Evolutionary conservation across 1,139 yeast species (phyloP), one percentile per base, ranked within the genome.

Genomic region (Lodderomyces jiufengensis): DNA sequence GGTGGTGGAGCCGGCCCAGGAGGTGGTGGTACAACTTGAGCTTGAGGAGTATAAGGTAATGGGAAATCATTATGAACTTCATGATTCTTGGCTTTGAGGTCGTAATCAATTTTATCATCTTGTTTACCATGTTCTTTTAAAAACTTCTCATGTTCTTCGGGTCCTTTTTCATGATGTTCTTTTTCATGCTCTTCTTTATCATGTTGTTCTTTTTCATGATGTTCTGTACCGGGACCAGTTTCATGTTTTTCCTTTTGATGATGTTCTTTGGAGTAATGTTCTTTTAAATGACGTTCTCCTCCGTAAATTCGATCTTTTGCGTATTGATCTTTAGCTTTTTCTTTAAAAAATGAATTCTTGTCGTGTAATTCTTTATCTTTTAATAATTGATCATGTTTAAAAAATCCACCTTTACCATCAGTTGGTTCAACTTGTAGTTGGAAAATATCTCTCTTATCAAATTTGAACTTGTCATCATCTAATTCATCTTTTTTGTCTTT

Each of bases 231-330:
- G 4, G 33, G 33, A 9, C 22, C 33, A 2, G 23, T 24, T 24
- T 31, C 28, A 24, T 31, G 28, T 10, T 26, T 26, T 24, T 31
- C 33, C 10, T 31, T 24, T 16, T 31, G 28, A 31, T 31, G 33
- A n/a, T 31, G 33, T 24, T 31, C 33, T 16, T 31, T 31, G 4
- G 21, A 26, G n/a, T 31, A 24, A 16, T 24, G 33, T 18, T 31
- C 33, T 16, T 31, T 31, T 5, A 21, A 24, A 31, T 31, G 33
- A 15, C 11, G 28, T 16, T 31, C 28, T 3, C 27, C 27, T 10
- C 33, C 33, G 11, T 20, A 28, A 9, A 24, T 28, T n/a, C 31
- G 31, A 28, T 20, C 22, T 10, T 23, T 20, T 20, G 20, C 31
- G n/a, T 28, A 28, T 14, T 28, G 31, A 20, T 28, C 31, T n/a